Percentiles rank a stretch among this genome's conserved stretches.
These are phyloP conservation scores for Prunus padus DNA, from an alignment of 306 rosid genomes.

Conservation along the genomic window DNA sequence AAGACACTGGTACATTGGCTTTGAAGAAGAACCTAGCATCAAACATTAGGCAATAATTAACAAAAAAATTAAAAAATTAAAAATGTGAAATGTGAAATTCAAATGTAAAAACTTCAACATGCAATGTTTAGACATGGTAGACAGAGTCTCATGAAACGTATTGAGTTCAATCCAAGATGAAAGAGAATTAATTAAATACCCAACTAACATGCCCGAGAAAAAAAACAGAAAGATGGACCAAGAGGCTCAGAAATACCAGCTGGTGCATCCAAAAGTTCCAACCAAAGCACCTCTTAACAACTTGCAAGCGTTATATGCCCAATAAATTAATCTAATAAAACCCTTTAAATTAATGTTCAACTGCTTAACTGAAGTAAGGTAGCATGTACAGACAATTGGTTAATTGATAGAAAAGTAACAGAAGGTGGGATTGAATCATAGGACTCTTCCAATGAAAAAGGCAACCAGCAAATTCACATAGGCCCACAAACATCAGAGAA, in stretches of 20 bases:
- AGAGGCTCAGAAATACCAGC: background rate
- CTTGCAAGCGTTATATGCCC: background rate
- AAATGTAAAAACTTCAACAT: background rate
- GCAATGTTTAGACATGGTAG: background rate
- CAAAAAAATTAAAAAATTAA: too few relatives aligned
- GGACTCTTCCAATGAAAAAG: background rate
- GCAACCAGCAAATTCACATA: background rate
- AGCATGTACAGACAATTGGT: background rate
- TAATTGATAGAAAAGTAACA: background rate
- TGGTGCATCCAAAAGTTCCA: background rate
- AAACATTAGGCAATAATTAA: slow-evolving; percentile 20
- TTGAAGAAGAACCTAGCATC: slow-evolving; percentile 51
- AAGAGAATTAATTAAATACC: background rate
- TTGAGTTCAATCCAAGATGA: background rate
- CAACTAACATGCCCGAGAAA: background rate
- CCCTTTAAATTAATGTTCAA: background rate
- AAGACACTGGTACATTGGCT: slow-evolving; percentile 40
- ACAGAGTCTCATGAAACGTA: background rate
- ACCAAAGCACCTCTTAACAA: background rate
- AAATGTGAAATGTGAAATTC: slow-evolving; percentile 4
- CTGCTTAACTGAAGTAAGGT: background rate
- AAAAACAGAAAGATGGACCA: background rate
- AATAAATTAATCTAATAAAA: background rate
- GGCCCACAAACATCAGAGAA: background rate
- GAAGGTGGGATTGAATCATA: background rate